Evolutionary conservation across 2,329 filamentous ascomycete genomes (phyloP).

Genomic region (Hymenoscyphus repandus): DNA sequence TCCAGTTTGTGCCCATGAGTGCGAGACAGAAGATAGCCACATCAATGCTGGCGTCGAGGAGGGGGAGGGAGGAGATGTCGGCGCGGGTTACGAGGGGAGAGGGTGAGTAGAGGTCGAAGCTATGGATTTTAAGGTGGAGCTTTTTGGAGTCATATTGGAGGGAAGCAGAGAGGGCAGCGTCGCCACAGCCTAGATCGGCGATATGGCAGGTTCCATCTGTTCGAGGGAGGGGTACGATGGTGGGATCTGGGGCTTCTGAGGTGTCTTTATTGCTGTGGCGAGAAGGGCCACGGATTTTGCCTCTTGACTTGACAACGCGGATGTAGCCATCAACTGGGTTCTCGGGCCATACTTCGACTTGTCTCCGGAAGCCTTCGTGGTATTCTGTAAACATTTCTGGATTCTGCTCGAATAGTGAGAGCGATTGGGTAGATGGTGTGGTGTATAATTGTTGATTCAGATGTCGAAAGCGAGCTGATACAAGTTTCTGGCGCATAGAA

Average conservation of each 20-base stretch:
- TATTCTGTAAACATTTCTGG: slow-evolving; percentile 96
- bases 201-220: slow-evolving; percentile 70
- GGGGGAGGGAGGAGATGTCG: slow-evolving; percentile 79
- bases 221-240: slow-evolving; percentile 52
- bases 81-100: slow-evolving; percentile 75
- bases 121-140: slow-evolving; percentile 69
- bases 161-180: slow-evolving; percentile 71
- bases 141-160: slow-evolving; percentile 59
- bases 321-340: slow-evolving; percentile 93
- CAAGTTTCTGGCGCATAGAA: slow-evolving; percentile 89
- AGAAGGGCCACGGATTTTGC: slow-evolving; percentile 39
- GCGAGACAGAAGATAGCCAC: slow-evolving; percentile 93
- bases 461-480: slow-evolving; percentile 93
- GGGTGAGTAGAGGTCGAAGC: slow-evolving; percentile 81
- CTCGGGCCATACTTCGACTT: slow-evolving; percentile 93
- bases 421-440: slow-evolving; percentile 76
- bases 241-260: slow-evolving; percentile 17
- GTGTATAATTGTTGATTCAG: slow-evolving; percentile 97
- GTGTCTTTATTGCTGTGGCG: slow-evolving; percentile 10
- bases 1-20: slow-evolving; percentile 98
- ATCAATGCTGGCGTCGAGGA: slow-evolving; percentile 71
- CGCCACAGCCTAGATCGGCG: slow-evolving; percentile 89
- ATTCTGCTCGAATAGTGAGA: slow-evolving; percentile 73
- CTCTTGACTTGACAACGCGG: slow-evolving; percentile 62
- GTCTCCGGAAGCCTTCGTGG: slow-evolving; percentile 90